phyloP scores from a whole-genome alignment of 768 basidiomycete species.

The Hydnomerulius pinastri region DNA sequence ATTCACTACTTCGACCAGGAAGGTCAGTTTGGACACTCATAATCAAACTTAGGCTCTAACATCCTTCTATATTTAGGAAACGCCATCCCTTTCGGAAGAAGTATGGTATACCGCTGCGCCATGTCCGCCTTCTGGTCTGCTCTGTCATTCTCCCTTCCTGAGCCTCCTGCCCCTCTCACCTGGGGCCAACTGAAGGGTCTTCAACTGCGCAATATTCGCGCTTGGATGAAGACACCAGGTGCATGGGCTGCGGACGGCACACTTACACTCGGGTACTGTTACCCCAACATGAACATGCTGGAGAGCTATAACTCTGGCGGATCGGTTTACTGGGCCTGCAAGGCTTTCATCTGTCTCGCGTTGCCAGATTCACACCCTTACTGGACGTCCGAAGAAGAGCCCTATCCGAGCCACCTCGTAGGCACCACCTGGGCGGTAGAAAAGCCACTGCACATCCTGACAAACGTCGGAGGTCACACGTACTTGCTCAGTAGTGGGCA shows the following conservation, averaged over 20 bases:
- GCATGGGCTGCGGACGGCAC: slow-evolving; percentile 65
- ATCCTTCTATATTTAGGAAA: slow-evolving; percentile 50
- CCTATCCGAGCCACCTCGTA: too few relatives aligned
- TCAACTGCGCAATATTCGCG: slow-evolving; percentile 70
- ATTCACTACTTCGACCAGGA: slow-evolving; percentile 75
- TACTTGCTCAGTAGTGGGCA: slow-evolving; percentile 77
- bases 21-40: too few relatives aligned
- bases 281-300: slow-evolving; percentile 74
- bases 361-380: slow-evolving; percentile 69
- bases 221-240: slow-evolving; percentile 66
- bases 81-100: slow-evolving; percentile 74
- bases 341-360: slow-evolving; percentile 68
- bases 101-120: slow-evolving; percentile 78
- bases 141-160: slow-evolving; percentile 68
- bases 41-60: too few relatives aligned
- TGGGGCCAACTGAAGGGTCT: slow-evolving; percentile 79
- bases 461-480: slow-evolving; percentile 62
- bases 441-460: slow-evolving; percentile 69
- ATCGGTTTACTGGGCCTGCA: slow-evolving; percentile 82
- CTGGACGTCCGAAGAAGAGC: slow-evolving; percentile 69
- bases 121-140: slow-evolving; percentile 82
- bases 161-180: slow-evolving; percentile 65
- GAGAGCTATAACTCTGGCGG: slow-evolving; percentile 82
- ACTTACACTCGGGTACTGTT: slow-evolving; percentile 69
- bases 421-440: slow-evolving; percentile 56